A percentile compares a stretch with the other conserved stretches of the same genome.
Evolutionary conservation across 75 land plant species (phyloP).

Genomic region (Selaginella tamariscina): DNA sequence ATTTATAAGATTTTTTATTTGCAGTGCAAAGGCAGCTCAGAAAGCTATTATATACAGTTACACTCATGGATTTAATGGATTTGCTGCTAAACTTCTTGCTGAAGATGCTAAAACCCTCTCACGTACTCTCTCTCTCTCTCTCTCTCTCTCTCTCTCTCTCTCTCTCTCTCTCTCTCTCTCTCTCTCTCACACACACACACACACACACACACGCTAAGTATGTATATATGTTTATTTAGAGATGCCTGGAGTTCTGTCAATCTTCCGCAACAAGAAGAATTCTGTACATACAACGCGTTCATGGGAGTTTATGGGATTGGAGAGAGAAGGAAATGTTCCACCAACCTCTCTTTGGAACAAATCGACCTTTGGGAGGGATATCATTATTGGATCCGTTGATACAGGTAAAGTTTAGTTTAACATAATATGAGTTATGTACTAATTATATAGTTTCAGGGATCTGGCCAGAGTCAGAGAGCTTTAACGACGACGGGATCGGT

Average conservation of each 20-base stretch:
- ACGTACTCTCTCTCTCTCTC: not conserved
- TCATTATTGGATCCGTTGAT: conserved; percentile 73
- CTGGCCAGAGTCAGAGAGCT: conserved; percentile 16
- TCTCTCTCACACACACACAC: not conserved
- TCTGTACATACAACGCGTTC: not conserved
- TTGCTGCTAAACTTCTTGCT: not conserved
- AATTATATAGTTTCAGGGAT: conserved; percentile 4
- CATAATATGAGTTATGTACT: not conserved
- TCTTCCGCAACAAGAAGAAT: conserved; percentile 9
- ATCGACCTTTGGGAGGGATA: conserved; percentile 9
- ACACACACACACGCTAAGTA: not conserved
- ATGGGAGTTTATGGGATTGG: not conserved
- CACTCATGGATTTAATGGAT: conserved; percentile 9
- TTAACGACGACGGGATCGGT: conserved; percentile 10
- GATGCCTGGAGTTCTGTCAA: conserved; percentile 8
- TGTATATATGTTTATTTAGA: not conserved
- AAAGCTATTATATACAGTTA: conserved; percentile 6
- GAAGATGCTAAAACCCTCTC: not conserved
- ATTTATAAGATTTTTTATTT: no score
- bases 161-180: not conserved
- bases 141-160: not conserved
- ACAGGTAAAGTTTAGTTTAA: conserved; percentile 36
- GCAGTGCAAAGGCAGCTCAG: not conserved
- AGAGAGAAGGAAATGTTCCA: not conserved
- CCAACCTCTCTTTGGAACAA: not conserved